These are phyloP conservation scores for Alternaria sp. DNA, from an alignment of 2,329 filamentous ascomycete genomes.

Conservation along the genomic window DNA sequence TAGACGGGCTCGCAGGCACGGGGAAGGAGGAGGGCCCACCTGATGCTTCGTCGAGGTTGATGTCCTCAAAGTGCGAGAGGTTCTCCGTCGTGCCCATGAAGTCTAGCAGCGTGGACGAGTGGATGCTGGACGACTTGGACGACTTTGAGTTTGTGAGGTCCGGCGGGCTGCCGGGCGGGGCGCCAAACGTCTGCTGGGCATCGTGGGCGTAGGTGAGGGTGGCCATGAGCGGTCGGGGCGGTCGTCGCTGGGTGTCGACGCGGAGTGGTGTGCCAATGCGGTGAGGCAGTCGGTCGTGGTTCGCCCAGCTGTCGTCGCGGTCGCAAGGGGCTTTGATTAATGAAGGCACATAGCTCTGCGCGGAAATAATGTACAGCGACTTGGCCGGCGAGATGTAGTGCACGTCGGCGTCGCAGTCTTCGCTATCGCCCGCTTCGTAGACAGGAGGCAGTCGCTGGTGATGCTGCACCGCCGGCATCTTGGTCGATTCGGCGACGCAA, in stretches of 20 bases:
- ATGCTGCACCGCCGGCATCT: slow-evolving; percentile 38
- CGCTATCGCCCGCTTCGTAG: slow-evolving; percentile 14
- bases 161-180: slow-evolving; percentile 71
- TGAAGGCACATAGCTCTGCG: slow-evolving; percentile 45
- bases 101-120: slow-evolving; percentile 78
- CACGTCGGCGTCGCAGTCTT: slow-evolving; percentile 13
- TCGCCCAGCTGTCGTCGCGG: slow-evolving; percentile 34
- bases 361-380: slow-evolving; percentile 44
- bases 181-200: slow-evolving; percentile 43
- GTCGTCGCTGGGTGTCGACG: slow-evolving; percentile 21
- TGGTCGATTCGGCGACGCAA: slow-evolving; percentile 27
- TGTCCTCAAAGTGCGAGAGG: slow-evolving; percentile 88
- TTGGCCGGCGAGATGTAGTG: slow-evolving; percentile 29
- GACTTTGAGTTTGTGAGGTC: slow-evolving; percentile 86
- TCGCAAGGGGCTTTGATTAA: slow-evolving; percentile 36
- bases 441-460: slow-evolving; percentile 22
- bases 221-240: slow-evolving; percentile 47
- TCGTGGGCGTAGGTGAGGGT: slow-evolving; percentile 39
- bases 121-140: slow-evolving; percentile 88
- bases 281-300: slow-evolving; percentile 22
- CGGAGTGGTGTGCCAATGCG: slow-evolving; percentile 31
- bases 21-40: slow-evolving; percentile 54
- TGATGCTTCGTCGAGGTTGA: slow-evolving; percentile 74
- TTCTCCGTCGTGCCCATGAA: slow-evolving; percentile 62
- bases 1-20: slow-evolving; percentile 32